Evolutionary conservation across 305 asterid genomes (phyloP).

Genomic region (Stenogyne calaminthoides): DNA sequence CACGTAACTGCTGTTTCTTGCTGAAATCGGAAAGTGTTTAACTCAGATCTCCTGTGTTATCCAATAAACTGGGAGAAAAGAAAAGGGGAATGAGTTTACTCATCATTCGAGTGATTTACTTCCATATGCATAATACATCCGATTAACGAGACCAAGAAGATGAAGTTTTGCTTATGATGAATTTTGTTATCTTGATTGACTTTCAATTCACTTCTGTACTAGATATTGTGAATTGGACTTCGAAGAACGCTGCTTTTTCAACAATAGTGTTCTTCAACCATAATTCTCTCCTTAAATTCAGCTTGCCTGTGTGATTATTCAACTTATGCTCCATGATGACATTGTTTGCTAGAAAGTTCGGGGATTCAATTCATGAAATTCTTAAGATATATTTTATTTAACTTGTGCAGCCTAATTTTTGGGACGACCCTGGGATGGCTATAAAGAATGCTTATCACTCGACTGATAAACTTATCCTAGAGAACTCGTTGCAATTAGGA

Average conservation of each 20-base stretch:
- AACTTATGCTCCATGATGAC: background rate
- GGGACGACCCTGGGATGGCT: conserved; percentile 70
- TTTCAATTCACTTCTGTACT: background rate
- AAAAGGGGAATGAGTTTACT: background rate
- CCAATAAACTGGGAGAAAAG: background rate
- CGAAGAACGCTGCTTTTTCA: background rate
- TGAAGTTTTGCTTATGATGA: background rate
- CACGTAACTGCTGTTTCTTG: background rate
- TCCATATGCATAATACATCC: background rate
- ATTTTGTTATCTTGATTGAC: background rate
- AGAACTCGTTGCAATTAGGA: conserved; percentile 70
- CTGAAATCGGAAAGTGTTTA: background rate
- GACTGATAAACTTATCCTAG: conserved; percentile 68
- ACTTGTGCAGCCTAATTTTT: conserved; percentile 63
- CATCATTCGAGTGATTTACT: background rate
- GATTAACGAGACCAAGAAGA: background rate
- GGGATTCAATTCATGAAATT: background rate
- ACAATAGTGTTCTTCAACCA: background rate
- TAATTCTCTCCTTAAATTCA: too few relatives aligned
- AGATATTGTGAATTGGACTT: background rate
- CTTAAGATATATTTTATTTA: conserved; percentile 22
- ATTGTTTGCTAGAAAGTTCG: conserved; percentile 3
- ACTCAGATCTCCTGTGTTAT: too few relatives aligned
- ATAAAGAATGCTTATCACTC: conserved; percentile 63
- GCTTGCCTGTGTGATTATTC: too few relatives aligned